These are phyloP conservation scores for Irpex sp. DNA, from an alignment of 1,284 basidiomycete species.

Conservation along the genomic window DNA sequence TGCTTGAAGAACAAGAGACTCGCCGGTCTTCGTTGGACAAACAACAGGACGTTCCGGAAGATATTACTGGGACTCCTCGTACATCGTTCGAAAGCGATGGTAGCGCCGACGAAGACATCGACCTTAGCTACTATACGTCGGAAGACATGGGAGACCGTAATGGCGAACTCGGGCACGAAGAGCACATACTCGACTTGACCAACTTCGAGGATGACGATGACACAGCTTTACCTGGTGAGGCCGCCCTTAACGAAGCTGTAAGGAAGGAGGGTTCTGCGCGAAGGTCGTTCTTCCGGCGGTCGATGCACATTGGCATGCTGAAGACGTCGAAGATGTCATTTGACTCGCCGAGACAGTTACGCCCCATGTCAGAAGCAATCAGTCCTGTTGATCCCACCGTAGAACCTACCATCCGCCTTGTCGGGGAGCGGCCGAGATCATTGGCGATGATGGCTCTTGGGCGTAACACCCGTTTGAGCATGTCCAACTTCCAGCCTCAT, in stretches of 20 bases:
- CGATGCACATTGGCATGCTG: background rate
- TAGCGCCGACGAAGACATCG: slow-evolving; percentile 37
- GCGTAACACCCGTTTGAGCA: background rate
- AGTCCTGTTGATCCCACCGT: background rate
- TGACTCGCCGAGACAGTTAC: background rate
- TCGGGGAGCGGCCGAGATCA: slow-evolving; percentile 5
- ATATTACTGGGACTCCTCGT: slow-evolving; percentile 7
- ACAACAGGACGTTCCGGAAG: background rate
- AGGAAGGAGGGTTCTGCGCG: slow-evolving; percentile 69
- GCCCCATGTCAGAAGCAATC: background rate
- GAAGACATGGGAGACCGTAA: slow-evolving; percentile 30
- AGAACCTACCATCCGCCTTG: background rate
- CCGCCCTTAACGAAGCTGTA: slow-evolving; percentile 55
- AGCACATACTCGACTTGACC: slow-evolving; percentile 66
- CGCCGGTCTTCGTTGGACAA: slow-evolving; percentile 5
- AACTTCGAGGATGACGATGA: slow-evolving; percentile 84
- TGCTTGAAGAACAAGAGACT: slow-evolving; percentile 3
- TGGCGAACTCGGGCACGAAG: slow-evolving; percentile 43
- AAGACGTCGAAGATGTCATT: background rate
- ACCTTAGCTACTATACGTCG: slow-evolving; percentile 45
- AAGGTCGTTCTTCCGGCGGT: slow-evolving; percentile 40
- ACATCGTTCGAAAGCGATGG: slow-evolving; percentile 30
- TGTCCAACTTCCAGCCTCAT: background rate
- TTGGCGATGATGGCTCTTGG: slow-evolving; percentile 5
- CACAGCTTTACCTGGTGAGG: slow-evolving; percentile 58